phyloP scores from a whole-genome alignment of 1,284 basidiomycete species.

The Sanghuangporus baumii region DNA sequence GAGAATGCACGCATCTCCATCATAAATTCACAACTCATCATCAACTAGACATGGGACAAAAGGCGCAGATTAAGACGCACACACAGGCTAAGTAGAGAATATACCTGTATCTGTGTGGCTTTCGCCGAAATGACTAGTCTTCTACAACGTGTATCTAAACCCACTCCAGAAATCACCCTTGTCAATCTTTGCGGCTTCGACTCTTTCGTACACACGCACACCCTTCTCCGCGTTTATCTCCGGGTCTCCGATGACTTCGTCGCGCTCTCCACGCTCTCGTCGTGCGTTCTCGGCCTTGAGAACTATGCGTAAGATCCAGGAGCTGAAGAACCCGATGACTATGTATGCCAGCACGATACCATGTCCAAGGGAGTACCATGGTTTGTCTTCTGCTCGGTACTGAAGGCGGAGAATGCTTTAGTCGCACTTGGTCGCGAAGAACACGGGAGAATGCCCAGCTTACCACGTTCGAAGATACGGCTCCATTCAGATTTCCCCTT shows the following conservation, averaged over 20 bases:
- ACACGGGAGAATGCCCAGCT: conserved; percentile 23
- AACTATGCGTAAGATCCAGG: conserved; percentile 40
- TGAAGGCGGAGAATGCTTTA: conserved; percentile 22
- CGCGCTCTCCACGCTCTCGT: conserved; percentile 57
- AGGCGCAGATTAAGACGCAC: no score
- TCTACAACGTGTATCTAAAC: conserved; percentile 34
- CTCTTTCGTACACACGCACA: conserved; percentile 22
- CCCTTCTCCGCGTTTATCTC: not conserved
- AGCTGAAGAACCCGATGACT: conserved; percentile 52
- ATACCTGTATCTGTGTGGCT: not conserved
- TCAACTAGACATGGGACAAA: no score
- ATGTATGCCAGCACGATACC: conserved; percentile 69
- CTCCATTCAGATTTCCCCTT: conserved; percentile 63
- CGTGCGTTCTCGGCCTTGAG: conserved; percentile 56
- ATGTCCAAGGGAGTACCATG: conserved; percentile 67
- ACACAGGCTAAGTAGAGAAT: not conserved
- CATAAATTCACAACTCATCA: no score
- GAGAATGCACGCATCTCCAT: not conserved
- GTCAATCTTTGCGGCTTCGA: conserved; percentile 34
- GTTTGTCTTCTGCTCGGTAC: conserved; percentile 62
- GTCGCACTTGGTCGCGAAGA: not conserved
- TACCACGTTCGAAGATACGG: conserved; percentile 66
- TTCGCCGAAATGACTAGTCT: not conserved
- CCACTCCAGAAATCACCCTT: conserved; percentile 46
- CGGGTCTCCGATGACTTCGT: conserved; percentile 54